A percentile compares a stretch with the other conserved stretches of the same genome.
phyloP scores from a whole-genome alignment of 768 basidiomycete genomes.

The Udeniomyces megalosporus region DNA sequence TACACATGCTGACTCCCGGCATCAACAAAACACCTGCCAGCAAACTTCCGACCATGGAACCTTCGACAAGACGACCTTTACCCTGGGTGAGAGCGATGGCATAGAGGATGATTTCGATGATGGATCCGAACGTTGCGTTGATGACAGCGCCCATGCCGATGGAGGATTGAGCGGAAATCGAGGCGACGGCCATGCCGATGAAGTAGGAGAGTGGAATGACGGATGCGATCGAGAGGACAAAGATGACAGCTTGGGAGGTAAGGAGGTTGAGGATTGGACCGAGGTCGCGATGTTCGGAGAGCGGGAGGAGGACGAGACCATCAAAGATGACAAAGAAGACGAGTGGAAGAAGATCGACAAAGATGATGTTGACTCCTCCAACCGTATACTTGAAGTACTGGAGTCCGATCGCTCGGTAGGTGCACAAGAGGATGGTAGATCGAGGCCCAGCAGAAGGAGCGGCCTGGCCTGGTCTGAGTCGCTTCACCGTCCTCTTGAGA shows the following conservation, averaged over 20 bases:
- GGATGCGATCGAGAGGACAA: conserved; percentile 64
- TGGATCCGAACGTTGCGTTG: conserved; percentile 96
- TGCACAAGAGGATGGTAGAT: conserved; percentile 84
- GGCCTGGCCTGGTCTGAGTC: conserved; percentile 51
- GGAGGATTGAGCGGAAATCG: conserved; percentile 92
- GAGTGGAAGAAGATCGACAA: conserved; percentile 81
- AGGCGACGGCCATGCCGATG: conserved; percentile 98
- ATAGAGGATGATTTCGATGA: conserved; percentile 93
- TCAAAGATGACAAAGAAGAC: conserved; percentile 95
- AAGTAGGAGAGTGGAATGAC: conserved; percentile 97
- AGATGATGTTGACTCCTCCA: conserved; percentile 94
- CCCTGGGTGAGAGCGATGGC: conserved; percentile 71
- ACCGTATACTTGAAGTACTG: conserved; percentile 99
- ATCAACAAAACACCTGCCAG: conserved; percentile 90
- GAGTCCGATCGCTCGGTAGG: conserved; percentile 72
- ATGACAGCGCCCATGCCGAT: conserved; percentile 99
- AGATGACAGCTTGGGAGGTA: conserved; percentile 61
- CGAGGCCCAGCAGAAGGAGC: conserved; percentile 68
- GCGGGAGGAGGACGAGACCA: conserved; percentile 61
- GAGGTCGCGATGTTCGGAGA: conserved; percentile 40
- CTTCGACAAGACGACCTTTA: conserved; percentile 89
- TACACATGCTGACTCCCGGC: conserved; percentile 93
- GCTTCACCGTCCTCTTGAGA: conserved; percentile 32
- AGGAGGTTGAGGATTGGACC: conserved; percentile 52
- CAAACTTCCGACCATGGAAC: conserved; percentile 85